phyloP scores from a whole-genome alignment of 495 filamentous ascomycete species.

The Copromyces sp. region DNA sequence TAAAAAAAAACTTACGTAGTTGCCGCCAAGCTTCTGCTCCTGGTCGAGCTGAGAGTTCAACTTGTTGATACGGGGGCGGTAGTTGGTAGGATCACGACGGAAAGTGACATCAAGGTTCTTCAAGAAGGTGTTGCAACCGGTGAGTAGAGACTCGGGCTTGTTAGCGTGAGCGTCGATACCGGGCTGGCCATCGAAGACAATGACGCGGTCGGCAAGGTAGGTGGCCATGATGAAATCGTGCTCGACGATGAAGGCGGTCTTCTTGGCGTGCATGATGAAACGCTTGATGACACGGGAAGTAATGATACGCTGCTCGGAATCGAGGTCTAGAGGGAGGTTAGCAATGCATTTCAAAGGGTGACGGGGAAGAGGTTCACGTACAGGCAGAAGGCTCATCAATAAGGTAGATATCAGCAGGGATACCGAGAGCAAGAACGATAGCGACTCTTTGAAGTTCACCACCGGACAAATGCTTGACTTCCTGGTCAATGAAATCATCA shows the following conservation, averaged over 20 bases:
- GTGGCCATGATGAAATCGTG: constrained; percentile 99
- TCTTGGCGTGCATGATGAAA: constrained; percentile 99
- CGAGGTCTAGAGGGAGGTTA: constrained; percentile 40
- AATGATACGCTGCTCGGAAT: constrained; percentile 98
- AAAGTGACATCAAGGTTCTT: constrained; percentile 95
- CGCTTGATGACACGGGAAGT: constrained; percentile 96
- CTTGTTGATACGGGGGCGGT: constrained; percentile 97
- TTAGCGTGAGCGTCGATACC: constrained; percentile 83
- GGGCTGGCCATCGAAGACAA: constrained; percentile 92
- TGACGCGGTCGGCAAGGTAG: constrained; percentile 94
- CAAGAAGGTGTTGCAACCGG: constrained; percentile 93
- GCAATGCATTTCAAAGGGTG: not conserved
- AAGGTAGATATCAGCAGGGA: constrained; percentile 96
- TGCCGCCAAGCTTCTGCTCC: constrained; percentile 88
- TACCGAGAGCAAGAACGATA: constrained; percentile 87
- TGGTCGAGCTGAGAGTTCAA: constrained; percentile 88
- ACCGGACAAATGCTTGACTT: constrained; percentile 96
- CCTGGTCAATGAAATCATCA: constrained; percentile 98
- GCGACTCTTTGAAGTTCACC: constrained; percentile 97
- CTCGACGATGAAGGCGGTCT: constrained; percentile 97
- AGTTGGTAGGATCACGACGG: constrained; percentile 94
- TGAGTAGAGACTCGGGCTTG: constrained; percentile 80
- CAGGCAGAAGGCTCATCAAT: constrained; percentile 64
- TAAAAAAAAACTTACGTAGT: constrained; percentile 57
- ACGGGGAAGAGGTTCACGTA: constrained; percentile 4